Percentiles rank a stretch among this genome's conserved stretches.
Evolutionary conservation across 164 flowering plant species (phyloP).

Genomic region (Saururus chinensis): DNA sequence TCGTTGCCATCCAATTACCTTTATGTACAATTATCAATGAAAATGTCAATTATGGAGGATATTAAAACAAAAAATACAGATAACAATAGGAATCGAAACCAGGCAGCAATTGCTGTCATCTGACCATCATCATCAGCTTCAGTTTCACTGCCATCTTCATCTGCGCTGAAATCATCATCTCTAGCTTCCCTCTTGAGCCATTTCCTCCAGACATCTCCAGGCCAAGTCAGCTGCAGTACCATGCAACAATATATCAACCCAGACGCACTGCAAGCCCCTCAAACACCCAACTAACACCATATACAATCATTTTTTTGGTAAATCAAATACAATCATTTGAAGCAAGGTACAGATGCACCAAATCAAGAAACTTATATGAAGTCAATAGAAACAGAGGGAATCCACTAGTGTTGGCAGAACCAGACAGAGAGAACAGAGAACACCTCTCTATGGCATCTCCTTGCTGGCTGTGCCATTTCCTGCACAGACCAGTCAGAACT

Average conservation of each 20-base stretch:
- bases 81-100: not conserved
- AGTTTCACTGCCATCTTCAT: conserved; percentile 46
- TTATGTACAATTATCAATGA: not conserved
- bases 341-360: conserved; percentile 80
- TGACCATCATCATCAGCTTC: conserved; percentile 43
- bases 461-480: not conserved
- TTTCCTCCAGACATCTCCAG: conserved; percentile 56
- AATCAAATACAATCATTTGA: conserved; percentile 59
- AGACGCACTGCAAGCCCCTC: too few species aligned
- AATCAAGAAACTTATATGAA: conserved; percentile 11
- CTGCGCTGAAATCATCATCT: conserved; percentile 78
- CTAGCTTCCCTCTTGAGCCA: conserved; percentile 56
- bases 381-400: not conserved
- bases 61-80: too few species aligned
- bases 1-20: too few species aligned
- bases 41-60: too few species aligned
- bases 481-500: not conserved
- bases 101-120: not conserved
- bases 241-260: conserved; percentile 13
- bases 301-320: too few species aligned
- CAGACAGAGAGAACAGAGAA: not conserved
- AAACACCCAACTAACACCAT: too few species aligned
- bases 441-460: not conserved
- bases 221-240: conserved; percentile 76
- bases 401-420: not conserved